A percentile compares a stretch with the other conserved stretches of the same genome.
Conservation (phyloP, 1,284 basidiomycete genomes). For the Puccinia brachypodii region DNA sequence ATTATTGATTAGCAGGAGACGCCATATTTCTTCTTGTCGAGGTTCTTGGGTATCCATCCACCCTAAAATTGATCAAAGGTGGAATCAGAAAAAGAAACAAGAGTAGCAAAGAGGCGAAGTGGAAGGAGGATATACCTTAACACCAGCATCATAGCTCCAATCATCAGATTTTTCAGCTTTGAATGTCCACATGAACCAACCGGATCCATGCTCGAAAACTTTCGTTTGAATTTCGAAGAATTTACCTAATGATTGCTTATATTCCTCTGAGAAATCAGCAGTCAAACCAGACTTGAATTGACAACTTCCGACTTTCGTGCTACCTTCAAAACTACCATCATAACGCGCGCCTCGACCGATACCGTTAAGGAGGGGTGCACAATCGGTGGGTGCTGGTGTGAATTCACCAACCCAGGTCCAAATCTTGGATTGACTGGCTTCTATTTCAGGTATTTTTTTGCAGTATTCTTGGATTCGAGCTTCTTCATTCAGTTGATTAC, state of each 20-base stretch:
- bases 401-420: conserved; percentile 39
- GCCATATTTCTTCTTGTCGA: background rate
- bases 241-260: conserved; percentile 77
- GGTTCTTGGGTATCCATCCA: conserved; percentile 70
- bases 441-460: background rate
- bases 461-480: conserved; percentile 24
- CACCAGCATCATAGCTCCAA: conserved; percentile 56
- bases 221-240: conserved; percentile 76
- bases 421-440: conserved; percentile 22
- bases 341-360: conserved; percentile 56
- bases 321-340: conserved; percentile 55
- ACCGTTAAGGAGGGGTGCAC: conserved; percentile 13
- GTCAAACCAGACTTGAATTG: conserved; percentile 69
- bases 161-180: conserved; percentile 63
- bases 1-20: background rate
- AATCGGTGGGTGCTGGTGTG: conserved; percentile 33
- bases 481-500: conserved; percentile 16
- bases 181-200: conserved; percentile 85
- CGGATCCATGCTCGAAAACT: conserved; percentile 61
- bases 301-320: conserved; percentile 68
- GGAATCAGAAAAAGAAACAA: background rate
- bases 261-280: conserved; percentile 70
- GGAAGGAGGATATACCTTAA: conserved; percentile 49
- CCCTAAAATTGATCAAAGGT: conserved; percentile 58
- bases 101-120: conserved; percentile 46